Evolutionary conservation across 2,329 filamentous ascomycete genomes (phyloP).

Genomic region (Nannizziopsis barbatae): DNA sequence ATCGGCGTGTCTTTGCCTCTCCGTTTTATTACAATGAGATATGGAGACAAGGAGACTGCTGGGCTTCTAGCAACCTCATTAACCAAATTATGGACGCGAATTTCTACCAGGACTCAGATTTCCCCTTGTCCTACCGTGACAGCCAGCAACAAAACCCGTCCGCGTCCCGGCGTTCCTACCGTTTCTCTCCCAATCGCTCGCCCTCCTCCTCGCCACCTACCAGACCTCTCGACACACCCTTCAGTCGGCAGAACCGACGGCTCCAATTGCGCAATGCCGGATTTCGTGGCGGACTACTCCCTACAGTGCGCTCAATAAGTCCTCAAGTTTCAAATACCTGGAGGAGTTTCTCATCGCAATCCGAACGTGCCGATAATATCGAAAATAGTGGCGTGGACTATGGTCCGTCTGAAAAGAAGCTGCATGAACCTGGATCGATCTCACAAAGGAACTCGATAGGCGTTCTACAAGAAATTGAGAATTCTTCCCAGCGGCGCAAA

Average conservation of each 20-base stretch:
- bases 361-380: conserved; percentile 17
- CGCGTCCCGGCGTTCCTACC: conserved; percentile 7
- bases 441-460: conserved; percentile 18
- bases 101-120: not conserved
- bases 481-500: conserved; percentile 20
- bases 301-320: conserved; percentile 15
- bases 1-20: conserved; percentile 3
- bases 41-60: conserved; percentile 6
- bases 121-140: conserved; percentile 6
- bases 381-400: conserved; percentile 12
- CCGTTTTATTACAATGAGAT: conserved; percentile 1
- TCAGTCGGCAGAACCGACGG: conserved; percentile 22
- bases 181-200: conserved; percentile 10
- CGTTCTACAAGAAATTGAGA: conserved; percentile 25
- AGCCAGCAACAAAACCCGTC: conserved; percentile 3
- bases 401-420: not conserved
- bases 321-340: conserved; percentile 17
- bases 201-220: conserved; percentile 14
- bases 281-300: conserved; percentile 20
- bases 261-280: conserved; percentile 23
- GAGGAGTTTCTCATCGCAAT: conserved; percentile 15
- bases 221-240: conserved; percentile 15
- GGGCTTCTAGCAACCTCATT: conserved; percentile 7
- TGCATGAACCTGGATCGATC: not conserved
- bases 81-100: conserved; percentile 8